Evolutionary conservation across 2,329 filamentous ascomycete species (phyloP).

Genomic region (Aspergillus tanneri): DNA sequence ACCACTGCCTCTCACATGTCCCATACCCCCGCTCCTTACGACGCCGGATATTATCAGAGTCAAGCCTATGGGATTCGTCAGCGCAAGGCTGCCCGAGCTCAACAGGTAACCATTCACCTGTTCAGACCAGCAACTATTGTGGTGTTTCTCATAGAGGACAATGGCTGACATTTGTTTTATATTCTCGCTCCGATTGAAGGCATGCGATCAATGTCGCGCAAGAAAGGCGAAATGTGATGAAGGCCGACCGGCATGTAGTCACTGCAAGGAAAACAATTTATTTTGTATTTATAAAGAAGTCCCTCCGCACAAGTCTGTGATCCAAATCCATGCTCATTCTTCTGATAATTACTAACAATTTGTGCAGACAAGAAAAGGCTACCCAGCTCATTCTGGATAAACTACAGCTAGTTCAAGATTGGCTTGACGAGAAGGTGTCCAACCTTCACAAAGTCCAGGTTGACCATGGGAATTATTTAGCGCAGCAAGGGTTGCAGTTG

Average conservation of each 20-base stretch:
- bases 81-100: slow-evolving; percentile 41
- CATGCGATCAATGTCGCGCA: slow-evolving; percentile 84
- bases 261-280: slow-evolving; percentile 81
- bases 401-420: slow-evolving; percentile 34
- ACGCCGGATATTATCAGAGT: slow-evolving; percentile 32
- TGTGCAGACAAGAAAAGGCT: slow-evolving; percentile 41
- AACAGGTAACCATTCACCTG: slow-evolving; percentile 33
- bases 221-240: slow-evolving; percentile 93
- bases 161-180: slow-evolving; percentile 8
- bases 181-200: slow-evolving; percentile 51
- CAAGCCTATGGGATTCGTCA: slow-evolving; percentile 35
- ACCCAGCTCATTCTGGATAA: slow-evolving; percentile 40
- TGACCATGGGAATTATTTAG: slow-evolving; percentile 17
- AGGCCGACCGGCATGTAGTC: slow-evolving; percentile 75
- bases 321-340: background rate
- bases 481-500: no score
- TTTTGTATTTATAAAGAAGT: slow-evolving; percentile 88
- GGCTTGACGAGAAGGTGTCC: slow-evolving; percentile 26
- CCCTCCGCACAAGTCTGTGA: slow-evolving; percentile 78
- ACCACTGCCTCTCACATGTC: slow-evolving; percentile 27
- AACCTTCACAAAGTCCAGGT: slow-evolving; percentile 21
- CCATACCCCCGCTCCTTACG: slow-evolving; percentile 33
- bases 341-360: slow-evolving; percentile 6
- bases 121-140: background rate
- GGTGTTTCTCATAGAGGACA: background rate